Base-by-base conservation (phyloP, 345 rosid species). In the Syzygium grande region DNA sequence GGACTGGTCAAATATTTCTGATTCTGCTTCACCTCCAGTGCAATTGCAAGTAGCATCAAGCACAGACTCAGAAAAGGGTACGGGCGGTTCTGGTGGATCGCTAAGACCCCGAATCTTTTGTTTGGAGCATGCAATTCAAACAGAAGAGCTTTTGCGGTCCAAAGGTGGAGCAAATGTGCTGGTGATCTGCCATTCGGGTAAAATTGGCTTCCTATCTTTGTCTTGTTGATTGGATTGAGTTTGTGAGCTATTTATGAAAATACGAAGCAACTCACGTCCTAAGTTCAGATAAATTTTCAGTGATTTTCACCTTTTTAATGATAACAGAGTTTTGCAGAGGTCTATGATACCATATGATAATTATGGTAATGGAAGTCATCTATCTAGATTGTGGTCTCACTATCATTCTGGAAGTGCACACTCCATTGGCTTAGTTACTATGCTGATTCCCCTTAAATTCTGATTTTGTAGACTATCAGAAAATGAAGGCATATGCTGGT, bases 181-280 rank as follows among this genome's bases (percentile, higher is more conserved):
- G 91, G 91, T 96, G 52, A 96, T 98, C 89, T 98, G 99, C 91
- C 99, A 98, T 93, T 95, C 97, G 92, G 99, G 99, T 98, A 86
- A 92, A 92, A 53, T 84, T 54, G 30, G 25, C 51, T 53, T 41
- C 27, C 53, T 16, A 22, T 56, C 56, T 73, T 17, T 68, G 49
- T 73, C 80, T 73, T 73, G 80, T 73, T 73, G 49, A 34, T 9
- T 9, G 80, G 46, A 34, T 34, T 34, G 49, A 73, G 25, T 38
- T 11, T 73, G 12, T 51, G 12, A n/a, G 51, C 58, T 68, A 52
- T 51, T 56, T 43, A 22, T 77, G 46, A 73, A 73, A 73, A 73
- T 73, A 19, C 49, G 38, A 34, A 73, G 80, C 22, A 34, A 19
- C 49, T 34, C 49, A 17, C 0, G 8, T 73, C 38, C 25, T 73